Base-by-base conservation (phyloP, 495 filamentous ascomycete genomes). In the Penicillium cinerascens region DNA sequence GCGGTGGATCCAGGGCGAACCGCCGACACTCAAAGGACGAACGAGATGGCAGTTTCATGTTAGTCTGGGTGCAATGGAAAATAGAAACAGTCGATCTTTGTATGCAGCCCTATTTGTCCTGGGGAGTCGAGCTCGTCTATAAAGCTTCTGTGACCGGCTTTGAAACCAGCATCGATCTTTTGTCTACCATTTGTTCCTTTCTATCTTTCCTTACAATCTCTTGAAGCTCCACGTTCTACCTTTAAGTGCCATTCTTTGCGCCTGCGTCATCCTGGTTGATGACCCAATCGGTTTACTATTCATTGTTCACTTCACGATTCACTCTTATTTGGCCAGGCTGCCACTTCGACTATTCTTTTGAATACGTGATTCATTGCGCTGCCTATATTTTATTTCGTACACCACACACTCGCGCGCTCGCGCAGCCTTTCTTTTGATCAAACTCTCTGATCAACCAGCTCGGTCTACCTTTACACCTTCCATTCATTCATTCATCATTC, bases 261-360 rank as follows among this genome's bases (percentile, higher is more conserved):
- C 49, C 57, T 58, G 44, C 54, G 48, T 55, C 51, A 51, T 61
- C 51, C 52, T 51, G 48, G 47, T 49, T 50, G 51, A 49, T 55
- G 47, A 44, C 16, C 42, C 37, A 25, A 25, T 33, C 29, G 29
- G 29, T 13, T 13, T 17, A 39, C 45, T 33, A 16, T 38, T 45
- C 45, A 50, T 25, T 27, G 10, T 26, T 21, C 42, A 40, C n/a
- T 49, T 26, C 29, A 33, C 29, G 3, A 13, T 33, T 33, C 29
- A 13, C 29, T 33, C 4, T 33, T 33, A 15, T 33, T 13, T 33
- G 29, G 29, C 29, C 29, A 33, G 29, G 29, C 29, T 33, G 29
- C 29, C 29, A 13, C 8, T 13, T 33, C 29, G 29, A 33, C 29
- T 33, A 33, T 33, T 13, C 29, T 33, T 3, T 33, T 33, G 29